Evolutionary conservation across 1,284 basidiomycete genomes (phyloP).

Genomic region (Boletellus sp.): DNA sequence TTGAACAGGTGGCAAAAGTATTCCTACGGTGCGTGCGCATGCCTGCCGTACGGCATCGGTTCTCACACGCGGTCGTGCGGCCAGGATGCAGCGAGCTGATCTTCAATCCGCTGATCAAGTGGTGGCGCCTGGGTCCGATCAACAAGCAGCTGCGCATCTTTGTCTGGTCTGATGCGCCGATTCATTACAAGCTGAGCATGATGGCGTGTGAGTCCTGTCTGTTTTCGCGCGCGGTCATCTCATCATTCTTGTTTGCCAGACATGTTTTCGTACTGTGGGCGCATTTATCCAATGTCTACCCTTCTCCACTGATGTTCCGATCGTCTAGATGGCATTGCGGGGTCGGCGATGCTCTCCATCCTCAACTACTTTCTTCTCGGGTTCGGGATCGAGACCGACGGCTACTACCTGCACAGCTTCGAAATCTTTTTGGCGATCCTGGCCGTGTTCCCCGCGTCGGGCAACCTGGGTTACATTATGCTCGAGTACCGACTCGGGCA

Average conservation of each 20-base stretch:
- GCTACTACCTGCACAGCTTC: constrained; percentile 68
- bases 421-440: constrained; percentile 75
- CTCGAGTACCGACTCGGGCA: constrained; percentile 75
- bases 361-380: constrained; percentile 74
- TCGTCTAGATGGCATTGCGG: constrained; percentile 66
- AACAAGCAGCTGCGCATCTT: constrained; percentile 73
- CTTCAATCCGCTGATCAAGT: constrained; percentile 70
- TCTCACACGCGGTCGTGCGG: no score
- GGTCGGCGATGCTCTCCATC: constrained; percentile 58
- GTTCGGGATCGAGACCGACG: constrained; percentile 57
- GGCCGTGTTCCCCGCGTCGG: constrained; percentile 69
- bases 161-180: constrained; percentile 69
- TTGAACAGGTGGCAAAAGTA: constrained; percentile 87
- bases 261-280: constrained; percentile 85
- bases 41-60: no score
- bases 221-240: not conserved
- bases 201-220: constrained; percentile 60
- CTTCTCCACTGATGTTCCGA: not conserved
- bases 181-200: constrained; percentile 82
- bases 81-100: constrained; percentile 58
- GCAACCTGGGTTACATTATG: constrained; percentile 67
- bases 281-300: no score
- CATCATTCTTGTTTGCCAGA: constrained; percentile 37
- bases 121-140: constrained; percentile 74
- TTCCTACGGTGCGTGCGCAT: constrained; percentile 66